phyloP scores from a whole-genome alignment of 306 rosid genomes.

The Alnus glutinosa region DNA sequence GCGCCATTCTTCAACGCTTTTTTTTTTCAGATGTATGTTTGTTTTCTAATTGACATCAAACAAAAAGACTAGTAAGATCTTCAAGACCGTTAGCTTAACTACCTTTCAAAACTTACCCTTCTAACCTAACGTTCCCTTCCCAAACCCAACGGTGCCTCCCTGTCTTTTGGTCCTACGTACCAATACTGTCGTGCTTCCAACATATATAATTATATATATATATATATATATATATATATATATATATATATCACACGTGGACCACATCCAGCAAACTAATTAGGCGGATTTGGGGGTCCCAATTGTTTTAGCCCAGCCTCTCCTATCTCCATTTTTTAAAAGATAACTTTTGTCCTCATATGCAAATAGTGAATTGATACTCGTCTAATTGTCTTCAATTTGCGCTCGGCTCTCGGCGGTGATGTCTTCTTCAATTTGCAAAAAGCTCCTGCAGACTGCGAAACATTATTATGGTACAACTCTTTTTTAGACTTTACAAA shows the following conservation, averaged over 20 bases:
- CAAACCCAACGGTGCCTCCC: neutral
- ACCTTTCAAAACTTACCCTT: conserved; percentile 45
- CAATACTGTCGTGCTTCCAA: neutral
- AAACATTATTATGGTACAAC: no score
- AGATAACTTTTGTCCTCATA: neutral
- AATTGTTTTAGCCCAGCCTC: neutral
- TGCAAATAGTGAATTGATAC: neutral
- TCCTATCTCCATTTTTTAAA: neutral
- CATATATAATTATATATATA: no score
- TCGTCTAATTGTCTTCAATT: no score
- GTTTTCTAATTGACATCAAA: neutral
- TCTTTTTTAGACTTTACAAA: no score
- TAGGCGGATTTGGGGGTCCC: neutral
- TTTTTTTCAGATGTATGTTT: neutral
- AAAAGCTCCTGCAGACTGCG: no score
- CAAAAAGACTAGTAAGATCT: neutral
- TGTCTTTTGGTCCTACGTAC: conserved; percentile 6
- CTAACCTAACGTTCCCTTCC: conserved; percentile 47
- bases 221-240: no score
- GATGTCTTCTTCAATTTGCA: no score
- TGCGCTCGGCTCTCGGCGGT: no score
- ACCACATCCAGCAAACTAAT: neutral
- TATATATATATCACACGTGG: neutral
- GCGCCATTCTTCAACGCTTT: conserved; percentile 24
- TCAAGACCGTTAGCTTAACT: conserved; percentile 38